Evolutionary conservation across 495 filamentous ascomycete species (phyloP), one percentile per base, ranked within the genome.

Genomic region (Glarea lozoyensis): DNA sequence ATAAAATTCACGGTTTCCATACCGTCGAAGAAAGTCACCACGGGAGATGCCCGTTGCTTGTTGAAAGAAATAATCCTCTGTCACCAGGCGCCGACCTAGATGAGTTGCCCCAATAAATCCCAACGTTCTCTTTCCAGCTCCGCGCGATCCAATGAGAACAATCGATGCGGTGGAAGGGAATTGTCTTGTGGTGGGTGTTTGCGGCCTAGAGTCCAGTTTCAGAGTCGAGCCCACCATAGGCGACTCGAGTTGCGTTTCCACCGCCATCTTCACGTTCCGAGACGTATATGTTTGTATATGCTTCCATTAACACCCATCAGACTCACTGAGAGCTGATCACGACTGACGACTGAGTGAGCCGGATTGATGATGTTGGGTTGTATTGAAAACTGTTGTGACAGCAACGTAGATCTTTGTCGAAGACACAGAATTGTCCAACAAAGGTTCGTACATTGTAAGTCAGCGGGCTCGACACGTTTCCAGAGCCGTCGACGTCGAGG

Each of bases 71-170:
- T 75, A 70, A 53, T 88, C 83, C 39, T 77, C 74, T 42, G 84
- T 84, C 35, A 87, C 76, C 17, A 89, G 67, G 17, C 79, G 75
- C 10, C 82, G 72, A 11, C 76, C 75, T 12, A 82, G 79, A 46
- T 79, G 72, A 16, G 81, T 80, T 2, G 83, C 81, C n/a, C 81
- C 76, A 35, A 90, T 84, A 49, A 88, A 78, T 1, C 79, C 84
- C 10, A 90, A 67, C 13, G 80, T 86, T 4, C 82, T 78, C 56
- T 88, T 88, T 11, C 84, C 84, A 4, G 81, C 79, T 2, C 85
- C 83, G 13, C 81, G 79, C 41, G 82, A 76, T 16, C 85, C 85
- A 18, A 88, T 73, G 15, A 90, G 66, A 1, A 87, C 81, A 39
- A 90, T 75, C 1, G 84, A 86, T 2, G 81, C 77, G 49, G 79